phyloP scores from a whole-genome alignment of 768 basidiomycete species.

The Boletus vermiculosoides region DNA sequence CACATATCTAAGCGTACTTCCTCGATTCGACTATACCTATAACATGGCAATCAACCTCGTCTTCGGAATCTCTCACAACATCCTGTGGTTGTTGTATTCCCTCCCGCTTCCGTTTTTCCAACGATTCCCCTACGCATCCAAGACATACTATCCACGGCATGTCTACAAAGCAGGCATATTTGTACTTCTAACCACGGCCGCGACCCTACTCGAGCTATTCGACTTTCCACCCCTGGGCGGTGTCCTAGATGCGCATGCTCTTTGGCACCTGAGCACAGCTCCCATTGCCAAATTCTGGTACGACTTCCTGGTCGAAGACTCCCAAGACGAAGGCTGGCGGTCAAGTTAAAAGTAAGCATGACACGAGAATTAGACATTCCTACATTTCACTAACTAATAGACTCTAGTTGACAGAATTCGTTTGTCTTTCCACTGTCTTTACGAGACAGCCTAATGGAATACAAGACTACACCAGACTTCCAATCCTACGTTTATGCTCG shows the following conservation, averaged over 20 bases:
- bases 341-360: conserved; percentile 34
- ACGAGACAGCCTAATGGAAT: background rate
- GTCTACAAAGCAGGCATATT: conserved; percentile 55
- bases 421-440: background rate
- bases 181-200: conserved; percentile 67
- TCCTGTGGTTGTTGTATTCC: conserved; percentile 77
- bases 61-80: conserved; percentile 76
- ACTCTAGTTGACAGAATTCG: conserved; percentile 16
- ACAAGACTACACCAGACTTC: conserved; percentile 6
- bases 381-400: conserved; percentile 6
- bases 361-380: background rate
- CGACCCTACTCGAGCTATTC: conserved; percentile 80
- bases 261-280: conserved; percentile 90
- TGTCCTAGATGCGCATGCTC: conserved; percentile 82
- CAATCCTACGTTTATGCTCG: conserved; percentile 27
- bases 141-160: conserved; percentile 57
- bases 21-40: conserved; percentile 90
- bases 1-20: conserved; percentile 71
- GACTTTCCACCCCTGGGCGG: conserved; percentile 85
- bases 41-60: conserved; percentile 84
- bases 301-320: conserved; percentile 73
- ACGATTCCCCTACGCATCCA: conserved; percentile 54
- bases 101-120: conserved; percentile 47
- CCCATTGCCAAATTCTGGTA: conserved; percentile 84
- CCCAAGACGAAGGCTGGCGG: conserved; percentile 68